Percentiles rank a stretch among this genome's conserved stretches.
Conservation (phyloP, 306 rosid species). For the Cicer cuneatum region DNA sequence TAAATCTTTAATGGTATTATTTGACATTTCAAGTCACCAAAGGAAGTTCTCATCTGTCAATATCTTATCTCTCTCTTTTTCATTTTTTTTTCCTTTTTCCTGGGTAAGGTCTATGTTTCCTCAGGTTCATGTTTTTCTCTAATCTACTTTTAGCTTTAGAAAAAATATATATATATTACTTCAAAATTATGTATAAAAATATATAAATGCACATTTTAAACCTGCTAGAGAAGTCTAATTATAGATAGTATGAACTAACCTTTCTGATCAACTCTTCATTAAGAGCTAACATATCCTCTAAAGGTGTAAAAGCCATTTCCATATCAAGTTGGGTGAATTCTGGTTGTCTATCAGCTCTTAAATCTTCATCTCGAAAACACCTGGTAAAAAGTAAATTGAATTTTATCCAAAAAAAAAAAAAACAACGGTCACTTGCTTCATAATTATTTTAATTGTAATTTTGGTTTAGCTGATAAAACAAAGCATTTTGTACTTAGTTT, state of each 20-base stretch:
- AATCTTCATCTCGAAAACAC: constrained; percentile 97
- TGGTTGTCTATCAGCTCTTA: constrained; percentile 96
- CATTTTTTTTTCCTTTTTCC: too few relatives aligned
- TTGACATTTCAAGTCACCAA: constrained; percentile 16
- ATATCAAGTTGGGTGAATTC: constrained; percentile 98
- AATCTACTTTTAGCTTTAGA: too few relatives aligned
- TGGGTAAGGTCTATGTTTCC: too few relatives aligned
- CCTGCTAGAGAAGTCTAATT: constrained; percentile 20
- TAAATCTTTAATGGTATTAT: constrained; percentile 6
- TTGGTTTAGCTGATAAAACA: constrained; percentile 8
- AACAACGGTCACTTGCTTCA: constrained; percentile 18
- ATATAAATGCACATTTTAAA: constrained; percentile 4
- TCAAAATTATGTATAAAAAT: constrained; percentile 7
- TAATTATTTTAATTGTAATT: not conserved
- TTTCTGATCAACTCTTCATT: constrained; percentile 93
- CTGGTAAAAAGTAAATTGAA: constrained; percentile 51
- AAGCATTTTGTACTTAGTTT: not conserved
- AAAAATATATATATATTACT: not conserved
- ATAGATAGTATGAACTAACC: constrained; percentile 55
- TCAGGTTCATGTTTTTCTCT: too few relatives aligned
- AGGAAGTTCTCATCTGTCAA: constrained; percentile 10
- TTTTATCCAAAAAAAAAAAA: not conserved
- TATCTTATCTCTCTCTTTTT: not conserved
- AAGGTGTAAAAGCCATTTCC: constrained; percentile 93
- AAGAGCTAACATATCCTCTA: constrained; percentile 84